phyloP scores from a whole-genome alignment of 345 rosid genomes.

The Schrenkiella parvula region DNA sequence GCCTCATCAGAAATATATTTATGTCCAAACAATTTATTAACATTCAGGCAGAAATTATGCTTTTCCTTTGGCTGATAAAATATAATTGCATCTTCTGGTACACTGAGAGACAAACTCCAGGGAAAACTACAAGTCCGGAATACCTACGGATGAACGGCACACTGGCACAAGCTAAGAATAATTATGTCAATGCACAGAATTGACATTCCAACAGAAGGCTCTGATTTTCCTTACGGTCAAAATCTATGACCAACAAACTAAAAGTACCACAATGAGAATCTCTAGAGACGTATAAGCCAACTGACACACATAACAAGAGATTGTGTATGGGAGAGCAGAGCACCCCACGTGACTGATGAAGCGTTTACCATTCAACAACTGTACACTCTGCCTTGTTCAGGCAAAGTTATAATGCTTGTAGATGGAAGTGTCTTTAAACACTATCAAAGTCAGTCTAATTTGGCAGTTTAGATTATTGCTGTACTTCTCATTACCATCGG shows the following conservation, averaged over 20 bases:
- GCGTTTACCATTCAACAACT: not conserved
- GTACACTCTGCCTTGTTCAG: not conserved
- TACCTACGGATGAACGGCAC: not conserved
- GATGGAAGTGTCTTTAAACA: not conserved
- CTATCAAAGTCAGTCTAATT: not conserved
- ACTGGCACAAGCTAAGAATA: conserved; percentile 1
- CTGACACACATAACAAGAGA: not conserved
- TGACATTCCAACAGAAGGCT: not conserved
- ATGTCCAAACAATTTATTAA: not conserved
- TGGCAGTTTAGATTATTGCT: not conserved
- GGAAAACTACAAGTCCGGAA: not conserved
- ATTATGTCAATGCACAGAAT: not conserved
- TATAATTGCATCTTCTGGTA: not conserved
- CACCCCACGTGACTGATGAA: not conserved
- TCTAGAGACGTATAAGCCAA: not conserved
- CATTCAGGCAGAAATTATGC: not conserved
- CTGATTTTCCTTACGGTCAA: not conserved
- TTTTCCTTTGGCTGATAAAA: not conserved
- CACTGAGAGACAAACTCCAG: not conserved
- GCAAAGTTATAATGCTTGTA: not conserved
- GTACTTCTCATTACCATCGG: not conserved
- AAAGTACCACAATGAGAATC: not conserved
- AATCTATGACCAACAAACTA: not conserved
- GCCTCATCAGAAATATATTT: not conserved
- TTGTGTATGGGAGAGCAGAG: not conserved